Conservation (phyloP, 495 filamentous ascomycete species). For the Penicillium taxi region DNA sequence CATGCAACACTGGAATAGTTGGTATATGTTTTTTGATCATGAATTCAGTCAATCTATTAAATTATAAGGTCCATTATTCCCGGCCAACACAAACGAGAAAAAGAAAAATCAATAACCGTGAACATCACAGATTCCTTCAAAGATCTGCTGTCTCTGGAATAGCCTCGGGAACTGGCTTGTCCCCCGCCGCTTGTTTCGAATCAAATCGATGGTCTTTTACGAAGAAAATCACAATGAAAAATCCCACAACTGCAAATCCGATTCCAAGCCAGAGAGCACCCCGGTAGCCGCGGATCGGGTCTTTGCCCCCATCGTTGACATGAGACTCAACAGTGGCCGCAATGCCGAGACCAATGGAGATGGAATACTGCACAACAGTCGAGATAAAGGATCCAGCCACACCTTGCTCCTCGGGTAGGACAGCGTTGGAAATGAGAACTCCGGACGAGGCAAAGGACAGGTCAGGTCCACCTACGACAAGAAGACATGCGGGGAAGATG, state of each 20-base stretch:
- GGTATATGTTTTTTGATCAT: too few relatives aligned
- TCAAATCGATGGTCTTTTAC: slow-evolving; percentile 17
- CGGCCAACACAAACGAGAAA: too few relatives aligned
- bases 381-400: slow-evolving; percentile 37
- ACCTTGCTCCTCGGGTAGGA: slow-evolving; percentile 36
- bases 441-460: slow-evolving; percentile 42
- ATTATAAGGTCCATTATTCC: too few relatives aligned
- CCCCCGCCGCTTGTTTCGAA: not conserved
- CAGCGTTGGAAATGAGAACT: slow-evolving; percentile 35
- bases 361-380: slow-evolving; percentile 41
- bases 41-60: too few relatives aligned
- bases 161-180: not conserved
- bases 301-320: slow-evolving; percentile 16
- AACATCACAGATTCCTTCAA: too few relatives aligned
- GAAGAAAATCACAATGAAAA: slow-evolving; percentile 16
- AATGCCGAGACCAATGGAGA: slow-evolving; percentile 39
- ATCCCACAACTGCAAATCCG: slow-evolving; percentile 14
- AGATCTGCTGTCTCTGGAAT: too few relatives aligned
- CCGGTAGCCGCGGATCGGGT: slow-evolving; percentile 28
- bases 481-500: slow-evolving; percentile 31
- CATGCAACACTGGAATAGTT: too few relatives aligned
- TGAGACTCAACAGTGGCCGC: slow-evolving; percentile 39
- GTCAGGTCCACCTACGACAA: slow-evolving; percentile 40
- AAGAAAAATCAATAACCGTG: too few relatives aligned
- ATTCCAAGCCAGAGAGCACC: slow-evolving; percentile 17